Evolutionary conservation across 2,329 filamentous ascomycete genomes (phyloP).

Genomic region (Aschersonia sp.): DNA sequence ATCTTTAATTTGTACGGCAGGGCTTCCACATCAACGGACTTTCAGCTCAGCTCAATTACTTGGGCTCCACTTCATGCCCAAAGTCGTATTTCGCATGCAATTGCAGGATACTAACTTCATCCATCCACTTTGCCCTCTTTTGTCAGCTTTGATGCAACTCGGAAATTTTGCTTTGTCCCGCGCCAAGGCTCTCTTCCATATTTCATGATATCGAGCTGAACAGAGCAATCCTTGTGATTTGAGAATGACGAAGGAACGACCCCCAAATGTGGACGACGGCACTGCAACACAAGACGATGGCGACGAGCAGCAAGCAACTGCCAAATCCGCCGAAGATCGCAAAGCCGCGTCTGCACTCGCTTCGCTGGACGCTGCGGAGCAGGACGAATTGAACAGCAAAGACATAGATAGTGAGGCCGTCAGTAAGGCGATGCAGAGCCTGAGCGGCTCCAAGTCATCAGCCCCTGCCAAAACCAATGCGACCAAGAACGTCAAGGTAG

Average conservation of each 20-base stretch:
- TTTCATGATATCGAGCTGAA: no score
- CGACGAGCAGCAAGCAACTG: conserved; percentile 34
- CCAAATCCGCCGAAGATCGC: conserved; percentile 60
- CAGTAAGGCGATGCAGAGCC: conserved; percentile 55
- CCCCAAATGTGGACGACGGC: conserved; percentile 42
- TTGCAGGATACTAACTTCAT: no score
- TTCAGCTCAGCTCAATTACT: neutral
- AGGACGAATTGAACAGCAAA: conserved; percentile 30
- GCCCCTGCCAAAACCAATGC: conserved; percentile 14
- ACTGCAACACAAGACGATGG: conserved; percentile 43
- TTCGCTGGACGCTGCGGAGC: conserved; percentile 40
- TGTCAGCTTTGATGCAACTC: no score
- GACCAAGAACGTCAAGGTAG: conserved; percentile 57
- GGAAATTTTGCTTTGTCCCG: no score
- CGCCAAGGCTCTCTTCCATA: no score
- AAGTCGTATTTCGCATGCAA: no score
- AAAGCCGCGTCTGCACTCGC: conserved; percentile 64
- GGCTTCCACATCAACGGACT: neutral
- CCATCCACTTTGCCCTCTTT: no score
- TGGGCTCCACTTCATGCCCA: no score
- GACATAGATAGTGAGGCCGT: conserved; percentile 57
- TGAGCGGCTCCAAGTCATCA: conserved; percentile 24
- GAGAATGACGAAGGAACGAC: conserved; percentile 47
- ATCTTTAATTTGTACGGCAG: neutral
- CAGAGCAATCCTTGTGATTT: no score